Conservation (phyloP, 352 stramenopile genomes). For the Phytophthora idaei region DNA sequence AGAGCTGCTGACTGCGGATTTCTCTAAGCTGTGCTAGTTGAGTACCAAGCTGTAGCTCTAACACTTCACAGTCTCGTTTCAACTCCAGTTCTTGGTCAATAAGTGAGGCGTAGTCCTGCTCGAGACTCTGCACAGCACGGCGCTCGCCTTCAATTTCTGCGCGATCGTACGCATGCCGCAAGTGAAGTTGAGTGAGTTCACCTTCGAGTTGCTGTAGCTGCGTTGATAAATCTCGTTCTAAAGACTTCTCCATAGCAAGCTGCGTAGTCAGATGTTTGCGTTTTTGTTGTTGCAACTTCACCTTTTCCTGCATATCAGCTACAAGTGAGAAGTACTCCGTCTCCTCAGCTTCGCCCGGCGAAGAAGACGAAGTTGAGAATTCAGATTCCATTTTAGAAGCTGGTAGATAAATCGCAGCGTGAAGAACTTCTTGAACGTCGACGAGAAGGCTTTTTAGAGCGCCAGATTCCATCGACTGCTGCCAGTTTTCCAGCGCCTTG, state of each 20-base stretch:
- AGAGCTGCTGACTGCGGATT: constrained; percentile 54
- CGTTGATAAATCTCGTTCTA: constrained; percentile 43
- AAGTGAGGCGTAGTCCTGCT: constrained; percentile 56
- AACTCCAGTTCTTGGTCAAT: constrained; percentile 48
- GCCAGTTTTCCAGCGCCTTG: constrained; percentile 30
- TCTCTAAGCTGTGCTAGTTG: constrained; percentile 46
- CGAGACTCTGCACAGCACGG: constrained; percentile 42
- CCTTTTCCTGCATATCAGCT: constrained; percentile 22
- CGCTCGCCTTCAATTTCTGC: constrained; percentile 52
- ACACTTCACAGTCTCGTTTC: constrained; percentile 49
- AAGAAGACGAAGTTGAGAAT: neutral
- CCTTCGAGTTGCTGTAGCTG: constrained; percentile 43
- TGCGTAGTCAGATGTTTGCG: constrained; percentile 28
- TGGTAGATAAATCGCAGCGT: constrained; percentile 19
- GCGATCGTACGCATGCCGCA: constrained; percentile 40
- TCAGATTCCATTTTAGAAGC: neutral
- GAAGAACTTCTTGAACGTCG: constrained; percentile 21
- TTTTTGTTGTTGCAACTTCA: constrained; percentile 25
- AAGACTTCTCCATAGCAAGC: constrained; percentile 52
- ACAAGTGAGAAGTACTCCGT: constrained; percentile 33
- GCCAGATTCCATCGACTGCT: constrained; percentile 21
- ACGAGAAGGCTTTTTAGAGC: constrained; percentile 33
- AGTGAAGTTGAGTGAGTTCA: constrained; percentile 43
- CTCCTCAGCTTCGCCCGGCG: neutral
- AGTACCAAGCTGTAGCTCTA: constrained; percentile 47